Evolutionary conservation across 345 rosid genomes (phyloP), one percentile per base, ranked within the genome.

Genomic region (Arabis alpina): DNA sequence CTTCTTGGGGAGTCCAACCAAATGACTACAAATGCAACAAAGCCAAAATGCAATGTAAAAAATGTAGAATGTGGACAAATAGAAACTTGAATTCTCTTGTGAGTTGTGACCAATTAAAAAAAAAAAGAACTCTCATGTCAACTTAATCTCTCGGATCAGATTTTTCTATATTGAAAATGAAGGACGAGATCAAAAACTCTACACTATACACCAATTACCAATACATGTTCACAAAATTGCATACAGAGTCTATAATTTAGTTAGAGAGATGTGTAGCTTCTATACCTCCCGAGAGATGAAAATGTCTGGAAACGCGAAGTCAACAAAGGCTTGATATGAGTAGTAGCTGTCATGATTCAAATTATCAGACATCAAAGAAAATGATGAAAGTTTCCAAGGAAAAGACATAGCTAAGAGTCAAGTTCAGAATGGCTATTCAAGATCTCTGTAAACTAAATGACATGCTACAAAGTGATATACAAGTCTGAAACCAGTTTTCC

Each of bases 231-330:
- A 59, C 54, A 50, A 6, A 34, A 40, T 41, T 54, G 54, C 60
- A 59, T 24, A 53, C 9, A 53, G 4, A 77, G 8, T 45, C 60
- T 52, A 75, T n/a, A 48, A 14, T 45, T 41, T 47, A 61, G 7
- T 24, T 7, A 58, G 61, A 54, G 23, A 45, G 15, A 24, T 50
- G 39, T 59, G 51, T 19, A 66, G 59, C 30, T 6, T 55, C 9
- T 36, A 50, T 90, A 95, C 99, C 99, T 95, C 98, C n/a, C 92
- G 94, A 40, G 99, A 92, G 79, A 92, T 81, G 77, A 90, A 95
- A 65, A 90, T 80, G 73, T 90, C 89, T 5, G 85, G 86, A 78
- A 87, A 92, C 59, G 98, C 98, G 71, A 84, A 90, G 79, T 95
- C 99, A 72, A 81, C 70, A 81, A 54, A 90, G 40, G 96, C 98